Evolutionary conservation across 257 asterid species (phyloP).

Genomic region (Ehretia macrophylla): DNA sequence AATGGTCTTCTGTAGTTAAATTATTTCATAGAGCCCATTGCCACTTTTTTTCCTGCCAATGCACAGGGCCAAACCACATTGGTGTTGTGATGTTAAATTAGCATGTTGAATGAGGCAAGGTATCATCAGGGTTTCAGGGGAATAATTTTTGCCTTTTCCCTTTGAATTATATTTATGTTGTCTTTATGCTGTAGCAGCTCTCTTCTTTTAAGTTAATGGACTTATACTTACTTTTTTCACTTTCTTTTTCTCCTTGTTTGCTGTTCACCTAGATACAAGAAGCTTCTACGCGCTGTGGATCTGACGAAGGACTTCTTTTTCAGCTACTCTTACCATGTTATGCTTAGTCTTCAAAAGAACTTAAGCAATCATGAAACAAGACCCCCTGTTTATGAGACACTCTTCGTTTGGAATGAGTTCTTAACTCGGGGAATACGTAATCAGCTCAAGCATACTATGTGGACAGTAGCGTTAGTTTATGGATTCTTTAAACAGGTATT

Average conservation of each 20-base stretch:
- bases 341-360: constrained; percentile 92
- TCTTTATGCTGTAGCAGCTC: constrained; percentile 1
- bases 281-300: constrained; percentile 86
- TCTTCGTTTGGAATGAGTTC: constrained; percentile 98
- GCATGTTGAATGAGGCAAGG: constrained; percentile 65
- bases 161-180: constrained; percentile 9
- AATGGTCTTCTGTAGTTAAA: constrained; percentile 33
- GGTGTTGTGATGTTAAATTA: constrained; percentile 63
- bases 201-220: constrained; percentile 9
- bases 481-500: constrained; percentile 95
- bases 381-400: constrained; percentile 61
- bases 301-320: constrained; percentile 96
- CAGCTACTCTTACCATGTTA: constrained; percentile 90
- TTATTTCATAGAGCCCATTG: constrained; percentile 37
- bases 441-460: constrained; percentile 68
- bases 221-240: constrained; percentile 38
- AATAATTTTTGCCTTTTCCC: constrained; percentile 20
- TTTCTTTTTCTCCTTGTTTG: constrained; percentile 28
- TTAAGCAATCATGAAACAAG: constrained; percentile 61
- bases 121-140: constrained; percentile 56
- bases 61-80: constrained; percentile 60
- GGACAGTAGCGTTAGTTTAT: constrained; percentile 92
- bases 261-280: constrained; percentile 81
- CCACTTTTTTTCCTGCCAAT: constrained; percentile 45
- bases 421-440: constrained; percentile 87